These are phyloP conservation scores for Pilaira anomala DNA, from an alignment of 192 early-diverging fungal genomes.

Conservation along the genomic window DNA sequence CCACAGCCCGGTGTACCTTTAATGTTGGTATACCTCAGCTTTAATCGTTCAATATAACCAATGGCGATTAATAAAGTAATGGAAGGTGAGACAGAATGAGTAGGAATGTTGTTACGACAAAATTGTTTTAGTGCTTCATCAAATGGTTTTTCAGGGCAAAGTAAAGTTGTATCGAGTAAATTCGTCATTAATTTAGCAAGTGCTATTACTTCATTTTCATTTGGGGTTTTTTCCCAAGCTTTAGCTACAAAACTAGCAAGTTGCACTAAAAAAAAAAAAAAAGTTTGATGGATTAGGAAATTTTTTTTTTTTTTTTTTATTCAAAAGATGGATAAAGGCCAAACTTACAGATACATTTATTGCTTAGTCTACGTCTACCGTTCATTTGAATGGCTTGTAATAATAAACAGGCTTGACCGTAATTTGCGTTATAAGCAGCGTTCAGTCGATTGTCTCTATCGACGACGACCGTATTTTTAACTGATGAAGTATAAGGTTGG, in stretches of 20 bases:
- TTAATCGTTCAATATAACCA: slow-evolving; percentile 47
- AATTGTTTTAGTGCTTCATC: slow-evolving; percentile 19
- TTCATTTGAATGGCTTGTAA: slow-evolving; percentile 22
- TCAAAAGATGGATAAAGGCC: not conserved
- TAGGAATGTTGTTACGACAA: slow-evolving; percentile 23
- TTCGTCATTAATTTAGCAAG: slow-evolving; percentile 21
- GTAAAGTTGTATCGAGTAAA: slow-evolving; percentile 25
- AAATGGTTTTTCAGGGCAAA: slow-evolving; percentile 10
- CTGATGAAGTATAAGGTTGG: not conserved
- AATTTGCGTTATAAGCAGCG: slow-evolving; percentile 5
- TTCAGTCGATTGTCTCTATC: not conserved
- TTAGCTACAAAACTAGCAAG: slow-evolving; percentile 21
- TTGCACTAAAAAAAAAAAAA: slow-evolving; percentile 16
- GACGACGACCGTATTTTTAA: not conserved
- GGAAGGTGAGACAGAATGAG: slow-evolving; percentile 37
- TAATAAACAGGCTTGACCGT: slow-evolving; percentile 15
- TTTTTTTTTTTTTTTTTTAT: too few relatives aligned
- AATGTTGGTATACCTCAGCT: slow-evolving; percentile 41
- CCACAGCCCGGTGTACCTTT: slow-evolving; percentile 46
- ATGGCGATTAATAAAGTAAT: slow-evolving; percentile 46
- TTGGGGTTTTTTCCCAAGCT: slow-evolving; percentile 21
- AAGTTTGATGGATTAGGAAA: not conserved
- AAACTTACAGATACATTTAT: slow-evolving; percentile 7
- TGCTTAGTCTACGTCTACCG: not conserved
- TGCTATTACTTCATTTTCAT: not conserved